phyloP scores from a whole-genome alignment of 164 flowering plant genomes.

The Piper betle region DNA sequence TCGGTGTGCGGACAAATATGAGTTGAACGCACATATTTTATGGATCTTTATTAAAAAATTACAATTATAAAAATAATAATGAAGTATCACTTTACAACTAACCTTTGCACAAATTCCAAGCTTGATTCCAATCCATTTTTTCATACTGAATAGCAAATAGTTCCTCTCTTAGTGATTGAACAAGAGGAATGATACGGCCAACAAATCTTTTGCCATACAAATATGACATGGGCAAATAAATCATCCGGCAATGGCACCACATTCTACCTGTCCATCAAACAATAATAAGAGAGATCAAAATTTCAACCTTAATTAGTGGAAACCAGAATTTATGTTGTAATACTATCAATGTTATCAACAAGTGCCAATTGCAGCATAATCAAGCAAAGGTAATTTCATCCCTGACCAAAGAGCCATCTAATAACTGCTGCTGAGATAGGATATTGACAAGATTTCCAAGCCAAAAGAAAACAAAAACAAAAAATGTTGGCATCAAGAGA shows the following conservation, averaged over 20 bases:
- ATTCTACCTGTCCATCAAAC: constrained; percentile 15
- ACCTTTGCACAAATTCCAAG: constrained; percentile 44
- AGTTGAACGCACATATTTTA: background rate
- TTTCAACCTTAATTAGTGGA: too few relatives aligned
- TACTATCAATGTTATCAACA: too few relatives aligned
- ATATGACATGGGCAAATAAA: constrained; percentile 26
- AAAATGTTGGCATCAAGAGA: too few relatives aligned
- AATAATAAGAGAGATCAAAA: background rate
- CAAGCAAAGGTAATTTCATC: too few relatives aligned
- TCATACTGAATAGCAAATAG: constrained; percentile 25
- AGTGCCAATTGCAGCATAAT: too few relatives aligned
- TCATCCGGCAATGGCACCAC: constrained; percentile 27
- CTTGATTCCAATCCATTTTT: constrained; percentile 34
- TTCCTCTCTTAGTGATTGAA: constrained; percentile 29
- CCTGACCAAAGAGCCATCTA: too few relatives aligned
- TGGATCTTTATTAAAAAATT: too few relatives aligned
- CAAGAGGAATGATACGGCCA: constrained; percentile 25
- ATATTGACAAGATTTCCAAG: too few relatives aligned
- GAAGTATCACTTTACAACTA: background rate
- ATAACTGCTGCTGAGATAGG: too few relatives aligned
- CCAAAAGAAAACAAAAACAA: too few relatives aligned
- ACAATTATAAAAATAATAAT: too few relatives aligned
- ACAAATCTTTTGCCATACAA: constrained; percentile 39
- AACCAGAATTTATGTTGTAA: too few relatives aligned
- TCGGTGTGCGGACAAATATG: background rate